Conservation (phyloP, 208 protist species). For the Trypanosoma boissoni region DNA sequence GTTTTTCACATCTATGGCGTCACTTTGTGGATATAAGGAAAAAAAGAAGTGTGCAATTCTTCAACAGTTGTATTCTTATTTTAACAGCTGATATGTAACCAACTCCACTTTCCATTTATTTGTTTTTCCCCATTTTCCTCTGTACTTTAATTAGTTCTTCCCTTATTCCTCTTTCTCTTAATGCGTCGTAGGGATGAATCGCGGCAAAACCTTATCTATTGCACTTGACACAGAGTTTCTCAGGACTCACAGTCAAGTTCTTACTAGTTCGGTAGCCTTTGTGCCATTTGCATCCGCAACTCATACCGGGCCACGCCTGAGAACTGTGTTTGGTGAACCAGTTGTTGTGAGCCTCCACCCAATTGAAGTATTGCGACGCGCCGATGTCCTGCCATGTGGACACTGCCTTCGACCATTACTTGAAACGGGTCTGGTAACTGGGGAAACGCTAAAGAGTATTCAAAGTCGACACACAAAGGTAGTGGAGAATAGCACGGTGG, state of each 20-base stretch:
- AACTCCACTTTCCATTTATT: too few species aligned
- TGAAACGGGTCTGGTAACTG: slow-evolving; percentile 18
- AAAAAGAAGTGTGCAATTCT: too few species aligned
- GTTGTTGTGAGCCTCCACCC: slow-evolving; percentile 38
- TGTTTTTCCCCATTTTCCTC: slow-evolving; percentile 1
- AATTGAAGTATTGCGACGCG: slow-evolving; percentile 37
- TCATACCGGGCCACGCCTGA: neutral
- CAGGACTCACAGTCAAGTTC: slow-evolving; percentile 39
- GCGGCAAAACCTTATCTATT: slow-evolving; percentile 14
- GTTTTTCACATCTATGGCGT: too few species aligned
- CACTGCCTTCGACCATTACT: slow-evolving; percentile 41
- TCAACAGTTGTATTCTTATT: too few species aligned
- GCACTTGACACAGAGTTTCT: slow-evolving; percentile 77
- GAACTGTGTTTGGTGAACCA: slow-evolving; percentile 20
- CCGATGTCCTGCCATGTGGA: slow-evolving; percentile 66
- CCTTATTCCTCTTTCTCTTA: too few species aligned
- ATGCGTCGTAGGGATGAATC: too few species aligned
- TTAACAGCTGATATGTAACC: too few species aligned
- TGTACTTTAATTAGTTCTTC: too few species aligned
- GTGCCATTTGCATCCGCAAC: slow-evolving; percentile 43
- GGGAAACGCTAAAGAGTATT: slow-evolving; percentile 32
- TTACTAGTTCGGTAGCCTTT: slow-evolving; percentile 53
- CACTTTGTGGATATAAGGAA: too few species aligned
- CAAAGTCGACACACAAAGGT: slow-evolving; percentile 6
- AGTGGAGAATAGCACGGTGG: neutral